Evolutionary conservation across 73 alveolate genomes (phyloP), one percentile per base, ranked within the genome.

Genomic region (Paramecium octaurelia): DNA sequence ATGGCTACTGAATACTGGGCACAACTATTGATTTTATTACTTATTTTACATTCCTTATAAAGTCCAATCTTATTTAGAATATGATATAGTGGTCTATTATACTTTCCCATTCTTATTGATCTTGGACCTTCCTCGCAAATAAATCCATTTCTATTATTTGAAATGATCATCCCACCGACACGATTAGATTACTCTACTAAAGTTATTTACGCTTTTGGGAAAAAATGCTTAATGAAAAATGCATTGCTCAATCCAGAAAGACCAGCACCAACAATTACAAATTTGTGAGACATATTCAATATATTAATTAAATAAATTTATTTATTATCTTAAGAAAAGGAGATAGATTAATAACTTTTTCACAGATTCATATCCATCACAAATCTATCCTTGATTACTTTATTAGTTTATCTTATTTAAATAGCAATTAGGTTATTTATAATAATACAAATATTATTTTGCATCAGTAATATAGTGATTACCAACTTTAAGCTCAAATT

Each of bases 241-340:
- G 91, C 91, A 18, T 40, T 48, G 12, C 76, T 44, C 24, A 80
- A 46, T 3, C 91, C 91, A 24, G 91, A 80, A 6, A 80, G 46
- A 24, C 91, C 91, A 12, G 76, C 91, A 6, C 91, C 91, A 42
- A 80, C 43, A 80, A 80, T 80, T 24, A 80, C 91, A 80, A 80
- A 80, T 80, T 80, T 44, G 12, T 64, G 84, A 64, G 84, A 64
- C 84, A 64, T 64, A 54, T 16, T n/a, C 3, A 54, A 18, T 54
- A 54, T 16, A 54, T 54, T 54, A 54, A 4, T 54, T 1, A 54
- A 54, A 16, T 54, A 54, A 16, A 4, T 16, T 18, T 50, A 50
- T 16, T 12, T 12, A 50, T 50, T 12, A 24, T 50, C 16, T 12
- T 16, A 46, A 12, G 16, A 8, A 46, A 7, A 46, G 58, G 8